Evolutionary conservation across 495 filamentous ascomycete genomes (phyloP).

Genomic region (Xylaria grammica): DNA sequence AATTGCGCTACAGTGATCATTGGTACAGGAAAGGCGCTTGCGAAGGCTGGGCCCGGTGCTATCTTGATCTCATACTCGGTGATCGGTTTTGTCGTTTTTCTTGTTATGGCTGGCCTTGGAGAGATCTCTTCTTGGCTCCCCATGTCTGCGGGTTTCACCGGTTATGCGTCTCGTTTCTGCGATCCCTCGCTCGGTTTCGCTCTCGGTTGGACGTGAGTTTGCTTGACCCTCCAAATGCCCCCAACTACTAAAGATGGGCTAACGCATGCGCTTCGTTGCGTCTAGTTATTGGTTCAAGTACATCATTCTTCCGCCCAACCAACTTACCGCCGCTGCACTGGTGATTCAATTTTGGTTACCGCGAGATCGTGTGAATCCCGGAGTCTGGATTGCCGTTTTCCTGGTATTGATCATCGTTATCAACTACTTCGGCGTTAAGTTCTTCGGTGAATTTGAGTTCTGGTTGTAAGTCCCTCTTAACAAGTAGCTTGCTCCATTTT

Average conservation of each 20-base stretch:
- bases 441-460: constrained; percentile 84
- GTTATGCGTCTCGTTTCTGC: constrained; percentile 78
- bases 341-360: constrained; percentile 75
- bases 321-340: constrained; percentile 74
- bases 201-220: constrained; percentile 70
- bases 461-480: constrained; percentile 61
- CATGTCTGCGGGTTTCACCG: constrained; percentile 59
- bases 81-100: constrained; percentile 55
- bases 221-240: not conserved
- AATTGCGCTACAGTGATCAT: constrained; percentile 36
- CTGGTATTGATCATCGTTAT: constrained; percentile 64
- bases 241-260: not conserved
- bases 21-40: constrained; percentile 65
- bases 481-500: not conserved
- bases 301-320: constrained; percentile 78
- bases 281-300: constrained; percentile 67
- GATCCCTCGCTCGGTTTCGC: constrained; percentile 81
- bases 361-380: constrained; percentile 66
- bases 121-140: constrained; percentile 75
- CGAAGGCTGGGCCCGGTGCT: constrained; percentile 71
- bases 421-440: constrained; percentile 67
- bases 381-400: constrained; percentile 76
- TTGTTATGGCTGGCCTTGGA: constrained; percentile 55
- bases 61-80: constrained; percentile 68
- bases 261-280: constrained; percentile 28